Conservation (phyloP, 2,329 filamentous ascomycete genomes). For the Plectosphaerella plurivora region DNA sequence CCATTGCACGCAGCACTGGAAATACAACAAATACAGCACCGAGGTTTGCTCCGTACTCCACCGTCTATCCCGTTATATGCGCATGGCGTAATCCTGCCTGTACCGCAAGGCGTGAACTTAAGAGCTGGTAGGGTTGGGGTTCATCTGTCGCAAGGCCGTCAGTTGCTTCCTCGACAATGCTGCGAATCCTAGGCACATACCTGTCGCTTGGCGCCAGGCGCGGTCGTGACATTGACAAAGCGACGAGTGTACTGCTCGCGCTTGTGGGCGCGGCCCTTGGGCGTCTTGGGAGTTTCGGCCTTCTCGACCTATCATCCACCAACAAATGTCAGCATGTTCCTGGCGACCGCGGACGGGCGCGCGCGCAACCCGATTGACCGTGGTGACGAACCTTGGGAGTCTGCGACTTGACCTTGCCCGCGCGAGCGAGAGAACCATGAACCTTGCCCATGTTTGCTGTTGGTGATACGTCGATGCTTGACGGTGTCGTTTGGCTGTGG, state of each 20-base stretch:
- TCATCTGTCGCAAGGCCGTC: slow-evolving; percentile 56
- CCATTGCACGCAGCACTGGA: no score
- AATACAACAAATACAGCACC: no score
- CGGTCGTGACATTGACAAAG: slow-evolving; percentile 96
- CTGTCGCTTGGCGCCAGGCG: slow-evolving; percentile 91
- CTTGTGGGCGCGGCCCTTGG: slow-evolving; percentile 97
- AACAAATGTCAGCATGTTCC: no score
- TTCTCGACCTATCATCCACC: slow-evolving; percentile 60
- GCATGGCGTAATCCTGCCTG: no score
- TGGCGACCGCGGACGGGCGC: background rate
- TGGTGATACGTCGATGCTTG: slow-evolving; percentile 11
- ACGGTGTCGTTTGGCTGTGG: background rate
- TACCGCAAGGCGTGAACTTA: slow-evolving; percentile 34
- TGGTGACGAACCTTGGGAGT: slow-evolving; percentile 68
- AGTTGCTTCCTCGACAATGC: background rate
- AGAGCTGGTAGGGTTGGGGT: slow-evolving; percentile 70
- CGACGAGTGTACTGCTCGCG: slow-evolving; percentile 92
- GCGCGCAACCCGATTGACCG: background rate
- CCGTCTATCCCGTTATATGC: no score
- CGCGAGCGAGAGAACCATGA: slow-evolving; percentile 89
- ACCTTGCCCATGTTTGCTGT: slow-evolving; percentile 77
- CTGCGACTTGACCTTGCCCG: slow-evolving; percentile 97
- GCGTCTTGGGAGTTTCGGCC: slow-evolving; percentile 93
- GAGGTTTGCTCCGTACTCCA: no score
- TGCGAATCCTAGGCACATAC: slow-evolving; percentile 36